Evolutionary conservation across 2,329 filamentous ascomycete species (phyloP).

Genomic region (Colletotrichum eremochloae): DNA sequence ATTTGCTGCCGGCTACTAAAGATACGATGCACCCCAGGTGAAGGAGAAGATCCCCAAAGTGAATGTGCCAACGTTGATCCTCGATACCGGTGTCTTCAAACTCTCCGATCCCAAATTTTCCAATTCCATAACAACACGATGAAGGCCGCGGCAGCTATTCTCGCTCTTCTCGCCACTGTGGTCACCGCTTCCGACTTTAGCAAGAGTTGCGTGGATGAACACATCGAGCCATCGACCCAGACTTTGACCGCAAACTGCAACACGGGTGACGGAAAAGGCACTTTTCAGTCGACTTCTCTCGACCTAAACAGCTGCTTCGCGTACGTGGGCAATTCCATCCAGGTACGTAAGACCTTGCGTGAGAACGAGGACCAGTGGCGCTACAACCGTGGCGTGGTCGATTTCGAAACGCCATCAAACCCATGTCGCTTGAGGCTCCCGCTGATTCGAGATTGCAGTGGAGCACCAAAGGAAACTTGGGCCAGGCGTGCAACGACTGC

Average conservation of each 20-base stretch:
- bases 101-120: background rate
- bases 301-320: conserved; percentile 34
- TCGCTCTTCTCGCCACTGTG: conserved; percentile 4
- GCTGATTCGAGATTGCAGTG: conserved; percentile 11
- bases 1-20: background rate
- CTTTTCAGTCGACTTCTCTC: conserved; percentile 21
- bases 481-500: conserved; percentile 46
- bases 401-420: conserved; percentile 24
- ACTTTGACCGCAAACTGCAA: conserved; percentile 32
- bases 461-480: conserved; percentile 37
- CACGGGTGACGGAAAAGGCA: conserved; percentile 36
- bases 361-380: background rate
- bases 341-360: conserved; percentile 1
- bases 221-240: conserved; percentile 28
- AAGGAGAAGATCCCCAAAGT: background rate
- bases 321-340: conserved; percentile 22
- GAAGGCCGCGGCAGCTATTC: background rate
- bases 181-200: conserved; percentile 29
- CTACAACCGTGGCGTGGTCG: background rate
- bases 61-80: background rate
- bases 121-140: background rate
- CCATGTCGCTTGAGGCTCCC: background rate
- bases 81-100: no score
- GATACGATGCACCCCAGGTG: background rate
- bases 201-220: conserved; percentile 36